A percentile compares a stretch with the other conserved stretches of the same genome.
Conservation (phyloP, 331 rosid species). For the Phaseolus coccineus region DNA sequence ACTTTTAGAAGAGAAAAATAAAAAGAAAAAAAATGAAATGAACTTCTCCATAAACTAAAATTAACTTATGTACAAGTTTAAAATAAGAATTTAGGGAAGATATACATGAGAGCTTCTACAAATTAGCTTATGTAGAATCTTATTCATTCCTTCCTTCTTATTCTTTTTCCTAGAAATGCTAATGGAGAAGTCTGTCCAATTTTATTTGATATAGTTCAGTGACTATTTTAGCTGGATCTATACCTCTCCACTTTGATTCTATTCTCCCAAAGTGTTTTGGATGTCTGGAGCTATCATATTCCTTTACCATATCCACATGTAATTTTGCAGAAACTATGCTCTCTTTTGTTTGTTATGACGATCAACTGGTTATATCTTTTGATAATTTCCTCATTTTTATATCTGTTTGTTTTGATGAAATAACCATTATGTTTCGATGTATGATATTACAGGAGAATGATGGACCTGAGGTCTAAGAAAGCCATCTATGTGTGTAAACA, state of each 20-base stretch:
- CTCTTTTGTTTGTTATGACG: constrained; percentile 17
- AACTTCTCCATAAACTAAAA: too few species aligned
- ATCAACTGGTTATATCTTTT: constrained; percentile 18
- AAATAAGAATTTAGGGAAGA: too few species aligned
- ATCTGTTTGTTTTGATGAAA: background rate
- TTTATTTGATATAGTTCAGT: background rate
- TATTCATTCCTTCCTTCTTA: too few species aligned
- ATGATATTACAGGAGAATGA: constrained; percentile 76
- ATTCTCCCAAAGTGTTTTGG: background rate
- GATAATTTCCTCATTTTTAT: constrained; percentile 4
- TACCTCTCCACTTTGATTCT: constrained; percentile 3
- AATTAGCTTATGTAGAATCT: too few species aligned
- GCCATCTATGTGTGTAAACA: constrained; percentile 69
- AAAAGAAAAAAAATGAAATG: too few species aligned
- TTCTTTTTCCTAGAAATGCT: too few species aligned
- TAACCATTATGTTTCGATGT: constrained; percentile 35
- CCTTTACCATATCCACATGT: constrained; percentile 9
- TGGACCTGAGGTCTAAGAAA: constrained; percentile 78
- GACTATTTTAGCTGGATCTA: background rate
- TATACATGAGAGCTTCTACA: too few species aligned
- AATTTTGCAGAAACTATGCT: constrained; percentile 3
- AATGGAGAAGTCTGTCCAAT: too few species aligned
- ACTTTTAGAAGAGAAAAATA: too few species aligned
- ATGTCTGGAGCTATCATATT: constrained; percentile 9
- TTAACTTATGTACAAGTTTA: too few species aligned